Evolutionary conservation across 495 filamentous ascomycete species (phyloP), one percentile per base, ranked within the genome.

Genomic region (Xylaria bambusicola): DNA sequence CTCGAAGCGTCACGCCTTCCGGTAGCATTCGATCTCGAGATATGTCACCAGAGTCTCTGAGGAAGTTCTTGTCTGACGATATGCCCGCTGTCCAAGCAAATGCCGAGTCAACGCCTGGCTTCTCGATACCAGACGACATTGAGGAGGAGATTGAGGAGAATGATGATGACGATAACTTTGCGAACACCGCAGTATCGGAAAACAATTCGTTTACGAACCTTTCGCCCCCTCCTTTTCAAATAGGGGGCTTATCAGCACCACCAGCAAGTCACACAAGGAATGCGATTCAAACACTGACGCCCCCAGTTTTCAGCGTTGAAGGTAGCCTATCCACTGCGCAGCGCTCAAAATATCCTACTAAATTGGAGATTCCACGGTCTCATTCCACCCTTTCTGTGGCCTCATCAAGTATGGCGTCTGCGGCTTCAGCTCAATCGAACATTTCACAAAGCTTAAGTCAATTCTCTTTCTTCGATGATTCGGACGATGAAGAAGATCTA

Each of bases 131-230:
- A 0, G 80, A 82, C 41, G 79, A 83, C 50, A 82, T 84, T 36
- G 73, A 69, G 36, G 80, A 82, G 46, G 80, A 60, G 17, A 20
- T 18, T 6, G 52, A 54, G 21, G 57, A 83, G 46, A 72, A 70
- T 55, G 79, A 81, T 52, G 80, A 84, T 49, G 80, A 83, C 48
- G 80, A 81, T 54, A 81, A 82, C 66, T 82, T 83, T 51, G 81
- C 79, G 21, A 80, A 75, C 8, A 73, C 76, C 1, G 73, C 75
- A n/a, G 66, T 70, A 26, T 76, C 75, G 17, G 79, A 70, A 54
- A 31, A 6, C 21, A 27, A 0, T 6, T 63, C 68, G 6, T 75
- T 74, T 60, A 79, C 77, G 5, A 71, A 69, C 27, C 68, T 82
- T 17, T 82, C 79, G 6, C 79, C 80, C 12, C 79, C 80, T 18